Evolutionary conservation across 768 basidiomycete species (phyloP).

Genomic region (Auricularia sp.): DNA sequence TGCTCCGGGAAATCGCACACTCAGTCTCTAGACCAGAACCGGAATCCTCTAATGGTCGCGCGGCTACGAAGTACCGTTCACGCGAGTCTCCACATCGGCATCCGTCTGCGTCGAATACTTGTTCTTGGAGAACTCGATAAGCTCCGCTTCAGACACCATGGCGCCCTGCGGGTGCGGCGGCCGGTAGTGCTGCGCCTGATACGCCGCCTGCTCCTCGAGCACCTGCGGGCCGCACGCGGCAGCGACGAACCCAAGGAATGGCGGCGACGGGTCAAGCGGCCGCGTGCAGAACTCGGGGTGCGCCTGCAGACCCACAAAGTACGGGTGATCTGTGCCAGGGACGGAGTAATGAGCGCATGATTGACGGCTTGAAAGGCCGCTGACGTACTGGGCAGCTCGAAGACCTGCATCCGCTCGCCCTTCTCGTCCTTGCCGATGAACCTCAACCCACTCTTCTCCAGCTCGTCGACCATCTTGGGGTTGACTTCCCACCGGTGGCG

Average conservation of each 20-base stretch:
- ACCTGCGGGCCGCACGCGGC: slow-evolving; percentile 52
- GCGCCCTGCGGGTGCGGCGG: slow-evolving; percentile 69
- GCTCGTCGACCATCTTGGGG: slow-evolving; percentile 66
- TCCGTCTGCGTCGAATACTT: not conserved
- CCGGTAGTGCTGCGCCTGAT: slow-evolving; percentile 49
- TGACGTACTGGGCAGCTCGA: slow-evolving; percentile 70
- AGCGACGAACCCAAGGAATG: slow-evolving; percentile 92
- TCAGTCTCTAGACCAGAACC: too few species aligned
- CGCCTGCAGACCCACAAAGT: slow-evolving; percentile 87
- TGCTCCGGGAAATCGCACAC: too few species aligned
- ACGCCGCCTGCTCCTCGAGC: slow-evolving; percentile 60
- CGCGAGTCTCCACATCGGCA: not conserved
- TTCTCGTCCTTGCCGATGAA: slow-evolving; percentile 89
- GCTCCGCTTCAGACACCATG: slow-evolving; percentile 52
- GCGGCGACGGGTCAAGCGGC: slow-evolving; percentile 92
- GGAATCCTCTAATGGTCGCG: too few species aligned
- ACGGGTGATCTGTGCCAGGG: slow-evolving; percentile 66
- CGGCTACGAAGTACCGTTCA: not conserved
- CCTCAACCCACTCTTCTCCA: slow-evolving; percentile 62
- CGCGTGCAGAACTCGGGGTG: slow-evolving; percentile 99
- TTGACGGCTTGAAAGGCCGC: not conserved
- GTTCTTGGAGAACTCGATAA: slow-evolving; percentile 4
- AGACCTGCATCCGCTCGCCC: slow-evolving; percentile 94
- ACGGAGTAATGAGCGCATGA: not conserved
- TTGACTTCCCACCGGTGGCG: slow-evolving; percentile 95